Evolutionary conservation across 2,329 filamentous ascomycete genomes (phyloP).

Genomic region (Calonectria pteridis): DNA sequence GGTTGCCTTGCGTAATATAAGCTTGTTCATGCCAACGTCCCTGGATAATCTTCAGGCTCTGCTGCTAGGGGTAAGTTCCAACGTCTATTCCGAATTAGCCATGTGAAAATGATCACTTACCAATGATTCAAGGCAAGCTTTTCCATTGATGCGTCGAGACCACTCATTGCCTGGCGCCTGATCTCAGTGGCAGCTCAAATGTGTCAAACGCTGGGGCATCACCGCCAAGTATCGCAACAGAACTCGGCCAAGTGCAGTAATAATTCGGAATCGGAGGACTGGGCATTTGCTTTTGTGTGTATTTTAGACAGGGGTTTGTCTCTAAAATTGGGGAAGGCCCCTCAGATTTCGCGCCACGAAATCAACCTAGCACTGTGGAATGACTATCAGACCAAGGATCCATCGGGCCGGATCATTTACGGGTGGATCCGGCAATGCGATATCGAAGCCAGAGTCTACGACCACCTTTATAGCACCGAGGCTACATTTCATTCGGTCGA

Average conservation of each 20-base stretch:
- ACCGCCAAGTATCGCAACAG: not conserved
- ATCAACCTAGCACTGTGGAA: not conserved
- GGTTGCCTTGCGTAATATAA: not conserved
- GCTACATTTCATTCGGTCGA: not conserved
- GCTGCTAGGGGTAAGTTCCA: not conserved
- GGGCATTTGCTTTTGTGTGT: not conserved
- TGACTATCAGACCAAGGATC: not conserved
- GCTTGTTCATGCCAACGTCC: not conserved
- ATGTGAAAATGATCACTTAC: not conserved
- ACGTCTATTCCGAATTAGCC: not conserved
- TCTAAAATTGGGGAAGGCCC: not conserved
- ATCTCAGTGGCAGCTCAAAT: not conserved
- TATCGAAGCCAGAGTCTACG: not conserved
- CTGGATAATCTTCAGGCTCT: not conserved
- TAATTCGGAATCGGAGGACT: not conserved
- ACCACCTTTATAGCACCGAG: not conserved
- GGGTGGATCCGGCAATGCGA: not conserved
- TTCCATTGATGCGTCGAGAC: not conserved
- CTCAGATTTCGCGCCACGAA: not conserved
- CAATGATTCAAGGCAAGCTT: not conserved
- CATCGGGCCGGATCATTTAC: not conserved
- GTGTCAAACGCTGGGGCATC: not conserved
- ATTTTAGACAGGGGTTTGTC: not conserved
- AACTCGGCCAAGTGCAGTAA: not conserved
- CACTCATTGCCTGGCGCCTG: not conserved